These are phyloP conservation scores for Diaporthe humulicola DNA, from an alignment of 2,329 filamentous ascomycete genomes.

Conservation along the genomic window DNA sequence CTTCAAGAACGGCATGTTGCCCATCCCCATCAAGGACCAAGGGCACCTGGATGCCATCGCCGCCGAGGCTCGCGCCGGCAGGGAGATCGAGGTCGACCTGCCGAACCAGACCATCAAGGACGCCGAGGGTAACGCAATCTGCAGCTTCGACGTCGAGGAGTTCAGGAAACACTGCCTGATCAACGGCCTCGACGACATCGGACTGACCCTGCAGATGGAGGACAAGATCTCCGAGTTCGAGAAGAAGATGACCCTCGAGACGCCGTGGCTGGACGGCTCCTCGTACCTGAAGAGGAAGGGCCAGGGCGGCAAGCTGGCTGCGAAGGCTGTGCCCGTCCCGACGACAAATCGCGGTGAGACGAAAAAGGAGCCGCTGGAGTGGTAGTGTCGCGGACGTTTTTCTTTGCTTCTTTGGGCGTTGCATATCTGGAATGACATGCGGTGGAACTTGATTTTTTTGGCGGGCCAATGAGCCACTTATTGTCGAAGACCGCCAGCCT, in stretches of 20 bases:
- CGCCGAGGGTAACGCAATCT: constrained; percentile 78
- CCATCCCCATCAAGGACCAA: constrained; percentile 80
- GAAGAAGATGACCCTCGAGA: constrained; percentile 79
- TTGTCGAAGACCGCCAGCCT: neutral
- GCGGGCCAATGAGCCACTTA: neutral
- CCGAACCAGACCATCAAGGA: constrained; percentile 86
- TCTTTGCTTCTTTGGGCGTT: constrained; percentile 24
- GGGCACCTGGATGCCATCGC: constrained; percentile 77
- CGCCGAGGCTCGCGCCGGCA: constrained; percentile 81
- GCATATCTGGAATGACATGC: constrained; percentile 12
- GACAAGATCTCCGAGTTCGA: constrained; percentile 91
- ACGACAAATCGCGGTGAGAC: constrained; percentile 91
- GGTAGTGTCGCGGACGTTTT: constrained; percentile 66
- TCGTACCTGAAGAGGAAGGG: constrained; percentile 79
- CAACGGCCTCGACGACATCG: constrained; percentile 96
- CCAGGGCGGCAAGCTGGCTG: constrained; percentile 67
- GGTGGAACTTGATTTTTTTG: constrained; percentile 12
- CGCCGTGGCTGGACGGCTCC: constrained; percentile 91
- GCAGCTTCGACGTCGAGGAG: constrained; percentile 87
- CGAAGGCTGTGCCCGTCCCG: constrained; percentile 78
- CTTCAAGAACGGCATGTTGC: constrained; percentile 99
- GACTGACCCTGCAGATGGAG: constrained; percentile 91
- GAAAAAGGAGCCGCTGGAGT: constrained; percentile 88
- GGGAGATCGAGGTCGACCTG: constrained; percentile 91
- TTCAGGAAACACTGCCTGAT: constrained; percentile 95